Evolutionary conservation across 352 stramenopile genomes (phyloP).

Genomic region (Phytophthora aleatoria): DNA sequence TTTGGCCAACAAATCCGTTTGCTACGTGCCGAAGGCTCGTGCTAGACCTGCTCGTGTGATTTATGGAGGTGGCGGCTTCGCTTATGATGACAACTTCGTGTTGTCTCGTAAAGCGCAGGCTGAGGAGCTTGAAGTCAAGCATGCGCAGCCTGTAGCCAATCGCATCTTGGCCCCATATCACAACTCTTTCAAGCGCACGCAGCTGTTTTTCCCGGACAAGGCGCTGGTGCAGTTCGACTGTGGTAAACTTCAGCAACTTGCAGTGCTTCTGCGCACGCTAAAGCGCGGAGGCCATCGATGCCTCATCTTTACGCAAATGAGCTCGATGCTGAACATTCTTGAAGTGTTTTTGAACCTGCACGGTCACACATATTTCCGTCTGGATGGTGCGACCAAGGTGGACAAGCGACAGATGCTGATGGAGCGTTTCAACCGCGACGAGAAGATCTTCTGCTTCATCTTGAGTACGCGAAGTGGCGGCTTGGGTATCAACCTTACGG

Average conservation of each 20-base stretch:
- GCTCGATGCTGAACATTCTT: slow-evolving; percentile 99
- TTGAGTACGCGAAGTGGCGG: slow-evolving; percentile 97
- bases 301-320: slow-evolving; percentile 99
- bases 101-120: slow-evolving; percentile 42
- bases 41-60: slow-evolving; percentile 42
- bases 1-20: slow-evolving; percentile 70
- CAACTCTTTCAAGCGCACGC: slow-evolving; percentile 74
- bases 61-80: slow-evolving; percentile 51
- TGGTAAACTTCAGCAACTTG: slow-evolving; percentile 90
- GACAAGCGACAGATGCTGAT: slow-evolving; percentile 97
- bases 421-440: slow-evolving; percentile 98
- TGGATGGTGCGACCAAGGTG: slow-evolving; percentile 97
- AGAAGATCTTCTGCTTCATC: slow-evolving; percentile 98
- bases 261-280: slow-evolving; percentile 94
- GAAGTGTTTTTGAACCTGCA: slow-evolving; percentile 99
- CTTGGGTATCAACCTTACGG: slow-evolving; percentile 98
- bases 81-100: slow-evolving; percentile 40
- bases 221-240: slow-evolving; percentile 98
- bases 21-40: slow-evolving; percentile 74
- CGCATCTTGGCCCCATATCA: slow-evolving; percentile 54
- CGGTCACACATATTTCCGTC: slow-evolving; percentile 97
- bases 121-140: slow-evolving; percentile 24
- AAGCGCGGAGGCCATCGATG: slow-evolving; percentile 94
- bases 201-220: slow-evolving; percentile 98
- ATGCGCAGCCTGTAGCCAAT: slow-evolving; percentile 38